Conservation (phyloP, 2,329 filamentous ascomycete genomes). For the Lachnellula cervina region DNA sequence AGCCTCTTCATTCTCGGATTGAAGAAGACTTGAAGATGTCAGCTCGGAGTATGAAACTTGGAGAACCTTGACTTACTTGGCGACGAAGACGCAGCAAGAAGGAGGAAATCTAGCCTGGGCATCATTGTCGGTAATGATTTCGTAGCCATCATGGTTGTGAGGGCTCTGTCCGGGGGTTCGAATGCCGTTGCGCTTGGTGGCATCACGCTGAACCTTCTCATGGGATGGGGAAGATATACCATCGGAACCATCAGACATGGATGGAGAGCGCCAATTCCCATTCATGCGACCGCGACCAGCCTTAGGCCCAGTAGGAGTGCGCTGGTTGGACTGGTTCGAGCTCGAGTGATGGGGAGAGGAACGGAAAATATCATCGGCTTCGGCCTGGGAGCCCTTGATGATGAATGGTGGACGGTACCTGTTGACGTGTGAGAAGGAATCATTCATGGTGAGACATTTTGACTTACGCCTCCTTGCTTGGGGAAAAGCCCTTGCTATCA, state of each 20-base stretch:
- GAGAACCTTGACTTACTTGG: conserved; percentile 49
- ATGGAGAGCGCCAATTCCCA: conserved; percentile 27
- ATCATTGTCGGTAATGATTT: conserved; percentile 21
- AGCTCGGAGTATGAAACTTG: not conserved
- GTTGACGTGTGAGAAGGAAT: conserved; percentile 1
- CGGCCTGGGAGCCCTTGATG: conserved; percentile 19
- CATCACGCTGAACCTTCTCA: conserved; percentile 6
- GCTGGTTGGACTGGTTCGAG: conserved; percentile 12
- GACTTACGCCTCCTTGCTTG: conserved; percentile 19
- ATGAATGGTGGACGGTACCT: conserved; percentile 29
- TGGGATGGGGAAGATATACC: conserved; percentile 11
- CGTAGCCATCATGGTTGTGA: conserved; percentile 5
- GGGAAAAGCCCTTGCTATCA: conserved; percentile 9
- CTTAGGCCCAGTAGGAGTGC: conserved; percentile 21
- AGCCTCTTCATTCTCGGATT: conserved; percentile 44
- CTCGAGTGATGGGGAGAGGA: conserved; percentile 10
- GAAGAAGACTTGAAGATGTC: conserved; percentile 42
- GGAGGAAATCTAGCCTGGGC: conserved; percentile 37
- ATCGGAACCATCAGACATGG: conserved; percentile 17
- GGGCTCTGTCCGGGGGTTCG: conserved; percentile 1
- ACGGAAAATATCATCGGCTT: conserved; percentile 24
- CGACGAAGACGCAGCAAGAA: conserved; percentile 58
- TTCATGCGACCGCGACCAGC: conserved; percentile 16
- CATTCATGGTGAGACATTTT: not conserved
- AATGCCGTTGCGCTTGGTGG: conserved; percentile 6